A percentile compares a stretch with the other conserved stretches of the same genome.
Conservation (phyloP, 2,329 filamentous ascomycete genomes). For the Beauveria sp. region DNA sequence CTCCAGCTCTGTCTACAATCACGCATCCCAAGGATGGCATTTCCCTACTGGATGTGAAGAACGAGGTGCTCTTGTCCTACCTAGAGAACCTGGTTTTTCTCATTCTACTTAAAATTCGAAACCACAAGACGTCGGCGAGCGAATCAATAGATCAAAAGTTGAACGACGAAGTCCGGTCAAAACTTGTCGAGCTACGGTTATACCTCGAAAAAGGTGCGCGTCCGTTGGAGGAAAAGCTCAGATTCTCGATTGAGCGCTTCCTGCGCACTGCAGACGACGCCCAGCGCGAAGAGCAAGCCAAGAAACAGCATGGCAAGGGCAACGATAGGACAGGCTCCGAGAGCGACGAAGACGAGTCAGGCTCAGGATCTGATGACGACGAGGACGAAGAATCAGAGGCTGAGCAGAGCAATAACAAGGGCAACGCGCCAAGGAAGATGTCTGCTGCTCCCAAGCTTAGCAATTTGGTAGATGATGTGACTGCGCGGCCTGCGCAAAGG, state of each 20-base stretch:
- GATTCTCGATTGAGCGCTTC: conserved; percentile 94
- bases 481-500: conserved; percentile 20
- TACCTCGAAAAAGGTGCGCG: conserved; percentile 90
- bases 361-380: conserved; percentile 24
- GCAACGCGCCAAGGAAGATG: conserved; percentile 17
- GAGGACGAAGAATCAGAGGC: conserved; percentile 22
- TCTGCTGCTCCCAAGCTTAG: conserved; percentile 27
- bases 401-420: conserved; percentile 13
- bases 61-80: conserved; percentile 93
- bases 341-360: conserved; percentile 18
- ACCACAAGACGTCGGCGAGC: conserved; percentile 26
- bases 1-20: conserved; percentile 54
- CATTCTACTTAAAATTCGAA: conserved; percentile 71
- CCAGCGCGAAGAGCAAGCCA: conserved; percentile 37
- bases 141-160: conserved; percentile 31
- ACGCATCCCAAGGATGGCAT: conserved; percentile 78
- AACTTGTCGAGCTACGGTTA: conserved; percentile 83
- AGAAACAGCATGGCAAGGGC: conserved; percentile 19
- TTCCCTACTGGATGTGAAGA: conserved; percentile 90
- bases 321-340: conserved; percentile 17
- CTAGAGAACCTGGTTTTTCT: conserved; percentile 89
- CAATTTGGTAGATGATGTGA: conserved; percentile 26
- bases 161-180: conserved; percentile 64
- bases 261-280: conserved; percentile 77
- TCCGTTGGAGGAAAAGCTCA: conserved; percentile 81